Evolutionary conservation across 148 eudicot species (phyloP).

Genomic region (Fallopia convolvulus): DNA sequence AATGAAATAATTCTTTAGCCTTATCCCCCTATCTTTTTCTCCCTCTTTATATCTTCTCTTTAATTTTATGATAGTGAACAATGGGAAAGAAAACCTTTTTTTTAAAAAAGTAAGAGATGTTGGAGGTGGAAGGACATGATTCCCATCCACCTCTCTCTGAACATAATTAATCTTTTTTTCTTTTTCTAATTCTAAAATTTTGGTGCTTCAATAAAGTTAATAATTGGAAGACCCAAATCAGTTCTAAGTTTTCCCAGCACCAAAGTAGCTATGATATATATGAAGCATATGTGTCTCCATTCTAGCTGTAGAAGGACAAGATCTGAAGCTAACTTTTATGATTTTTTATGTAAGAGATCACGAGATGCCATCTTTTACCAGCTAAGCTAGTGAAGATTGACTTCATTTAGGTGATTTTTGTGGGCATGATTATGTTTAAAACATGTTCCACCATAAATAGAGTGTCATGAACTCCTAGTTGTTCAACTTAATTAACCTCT

Average conservation of each 20-base stretch:
- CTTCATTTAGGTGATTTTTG: conserved; percentile 9
- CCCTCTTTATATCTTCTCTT: conserved; percentile 19
- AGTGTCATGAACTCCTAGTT: conserved; percentile 33
- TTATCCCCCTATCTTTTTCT: conserved; percentile 21
- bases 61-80: conserved; percentile 33
- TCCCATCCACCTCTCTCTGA: conserved; percentile 19
- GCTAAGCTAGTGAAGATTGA: not conserved
- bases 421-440: not conserved
- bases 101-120: conserved; percentile 18
- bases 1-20: conserved; percentile 46
- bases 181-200: conserved; percentile 18
- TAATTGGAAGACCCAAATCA: conserved; percentile 39
- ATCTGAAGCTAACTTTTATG: conserved; percentile 16
- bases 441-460: conserved; percentile 37
- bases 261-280: conserved; percentile 15
- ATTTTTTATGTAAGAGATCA: not conserved
- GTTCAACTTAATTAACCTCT: conserved; percentile 18
- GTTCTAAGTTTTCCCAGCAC: conserved; percentile 23
- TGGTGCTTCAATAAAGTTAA: not conserved
- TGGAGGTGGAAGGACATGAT: conserved; percentile 30
- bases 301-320: conserved; percentile 24
- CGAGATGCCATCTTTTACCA: not conserved
- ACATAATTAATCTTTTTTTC: conserved; percentile 34
- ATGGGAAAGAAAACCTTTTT: conserved; percentile 29
- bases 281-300: conserved; percentile 37